phyloP scores from a whole-genome alignment of 805 yeast genomes.

The Candida suzukii region DNA sequence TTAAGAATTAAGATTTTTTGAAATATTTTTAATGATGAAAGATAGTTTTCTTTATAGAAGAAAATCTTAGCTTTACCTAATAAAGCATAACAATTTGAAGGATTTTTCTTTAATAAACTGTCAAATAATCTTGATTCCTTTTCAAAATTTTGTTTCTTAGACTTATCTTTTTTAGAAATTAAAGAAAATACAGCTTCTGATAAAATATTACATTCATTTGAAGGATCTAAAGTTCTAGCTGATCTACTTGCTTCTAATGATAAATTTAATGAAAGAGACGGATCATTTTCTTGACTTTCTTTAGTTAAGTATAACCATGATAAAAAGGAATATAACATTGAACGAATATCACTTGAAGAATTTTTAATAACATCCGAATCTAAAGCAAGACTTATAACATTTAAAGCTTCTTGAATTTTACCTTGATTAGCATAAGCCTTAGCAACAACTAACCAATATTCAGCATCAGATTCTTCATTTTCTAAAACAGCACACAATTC shows the following conservation, averaged over 20 bases:
- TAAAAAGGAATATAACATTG: constrained; percentile 52
- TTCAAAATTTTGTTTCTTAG: constrained; percentile 56
- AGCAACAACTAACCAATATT: constrained; percentile 82
- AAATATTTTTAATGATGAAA: constrained; percentile 69
- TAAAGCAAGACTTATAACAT: constrained; percentile 57
- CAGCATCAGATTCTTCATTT: constrained; percentile 68
- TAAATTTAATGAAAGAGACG: constrained; percentile 15
- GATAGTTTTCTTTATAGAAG: constrained; percentile 65
- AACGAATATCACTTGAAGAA: constrained; percentile 34
- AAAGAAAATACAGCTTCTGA: constrained; percentile 61
- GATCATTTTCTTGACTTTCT: constrained; percentile 22
- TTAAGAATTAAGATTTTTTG: constrained; percentile 75
- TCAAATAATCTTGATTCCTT: constrained; percentile 69
- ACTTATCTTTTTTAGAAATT: constrained; percentile 58
- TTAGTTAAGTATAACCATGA: constrained; percentile 66
- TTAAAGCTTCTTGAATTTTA: constrained; percentile 52
- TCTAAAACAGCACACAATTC: constrained; percentile 75
- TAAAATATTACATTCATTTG: constrained; percentile 44
- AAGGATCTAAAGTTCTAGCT: constrained; percentile 39
- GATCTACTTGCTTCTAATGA: constrained; percentile 29
- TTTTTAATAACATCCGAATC: constrained; percentile 24
- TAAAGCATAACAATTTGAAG: constrained; percentile 65
- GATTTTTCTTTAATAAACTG: constrained; percentile 43
- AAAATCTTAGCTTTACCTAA: constrained; percentile 79
- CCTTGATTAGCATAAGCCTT: constrained; percentile 67